Evolutionary conservation across 306 rosid species (phyloP).

Genomic region (Cucurbita argyrosperma): DNA sequence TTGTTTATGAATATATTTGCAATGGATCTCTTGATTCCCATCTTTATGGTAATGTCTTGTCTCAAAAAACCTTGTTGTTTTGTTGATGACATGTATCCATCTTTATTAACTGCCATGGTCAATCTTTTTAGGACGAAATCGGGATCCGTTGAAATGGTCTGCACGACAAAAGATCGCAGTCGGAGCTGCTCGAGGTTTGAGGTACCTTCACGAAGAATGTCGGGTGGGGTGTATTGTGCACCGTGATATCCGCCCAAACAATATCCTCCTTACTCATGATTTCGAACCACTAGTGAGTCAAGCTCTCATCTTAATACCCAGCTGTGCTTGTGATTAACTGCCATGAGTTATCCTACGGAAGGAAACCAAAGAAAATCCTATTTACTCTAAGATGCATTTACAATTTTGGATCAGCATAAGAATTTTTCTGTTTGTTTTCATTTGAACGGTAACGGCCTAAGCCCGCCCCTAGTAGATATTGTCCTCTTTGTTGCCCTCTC

Average conservation of each 20-base stretch:
- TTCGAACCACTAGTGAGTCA: constrained; percentile 79
- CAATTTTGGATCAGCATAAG: background rate
- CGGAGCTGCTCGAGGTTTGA: constrained; percentile 95
- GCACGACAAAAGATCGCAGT: constrained; percentile 75
- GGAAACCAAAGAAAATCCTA: background rate
- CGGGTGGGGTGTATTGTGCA: constrained; percentile 99
- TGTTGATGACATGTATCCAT: background rate
- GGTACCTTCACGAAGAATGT: constrained; percentile 98
- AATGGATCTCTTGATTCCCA: constrained; percentile 81
- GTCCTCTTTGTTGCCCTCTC: too few species aligned
- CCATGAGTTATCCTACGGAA: background rate
- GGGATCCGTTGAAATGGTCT: constrained; percentile 48
- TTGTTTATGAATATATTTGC: constrained; percentile 88
- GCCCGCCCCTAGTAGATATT: too few species aligned
- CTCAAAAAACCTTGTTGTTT: background rate
- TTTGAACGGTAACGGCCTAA: background rate
- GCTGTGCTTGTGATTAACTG: background rate
- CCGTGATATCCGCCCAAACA: constrained; percentile 91
- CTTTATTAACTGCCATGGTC: background rate
- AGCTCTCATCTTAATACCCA: background rate
- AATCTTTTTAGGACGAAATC: constrained; percentile 40
- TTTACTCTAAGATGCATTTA: background rate
- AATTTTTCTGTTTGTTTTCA: background rate
- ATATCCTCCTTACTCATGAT: constrained; percentile 94
- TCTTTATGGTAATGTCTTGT: constrained; percentile 49